Evolutionary conservation across 176 grass and related monocot genomes (phyloP), one percentile per base, ranked within the genome.

Genomic region (Chrysopogon serrulatus): DNA sequence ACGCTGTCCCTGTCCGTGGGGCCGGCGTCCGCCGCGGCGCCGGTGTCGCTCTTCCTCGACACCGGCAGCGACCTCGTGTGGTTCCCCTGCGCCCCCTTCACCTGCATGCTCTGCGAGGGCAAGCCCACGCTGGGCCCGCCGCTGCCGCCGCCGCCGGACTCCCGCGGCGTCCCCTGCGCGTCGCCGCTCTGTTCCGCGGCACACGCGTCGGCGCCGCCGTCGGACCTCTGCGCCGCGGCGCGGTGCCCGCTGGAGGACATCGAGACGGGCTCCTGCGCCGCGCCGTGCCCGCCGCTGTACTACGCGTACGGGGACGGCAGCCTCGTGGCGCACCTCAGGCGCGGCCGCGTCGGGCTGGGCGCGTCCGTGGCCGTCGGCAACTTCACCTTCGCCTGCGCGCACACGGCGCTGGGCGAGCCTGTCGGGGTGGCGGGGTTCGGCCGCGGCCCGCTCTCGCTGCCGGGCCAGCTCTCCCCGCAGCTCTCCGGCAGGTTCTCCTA

Each of bases 231-330:
- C 77, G 95, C 95, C 41, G 78, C 85, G 27, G 95, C 92, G 8
- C 36, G 51, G 42, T 98, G 92, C 81, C 77, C 92, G 54, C 85
- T 98, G 21, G 92, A 94, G 19, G 92, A 77, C 65, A 94, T 98
- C 59, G 95, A 98, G 84, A 93, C 88, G 3, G 64, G 10, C 28
- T 91, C 95, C 0, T 98, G 95, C 84, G 44, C 74, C 78, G 65
- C 79, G n/a, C 6, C 83, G n/a, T 97, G 92, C 84, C 90, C 95
- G 41, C 83, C 73, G 82, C 82, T 97, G 5, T 97, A 97, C 90
- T 94, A 97, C 64, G 95, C 92, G 35, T 97, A 97, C 81, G 95
- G 95, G 19, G 95, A 97, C 72, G 95, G 95, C 65, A 97, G 92
- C 85, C 92, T 97, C 35, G 28, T 97, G 33, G 92, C 90, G 13